Evolutionary conservation across 225 moss, liverwort and hornwort species (phyloP), one percentile per base, ranked within the genome.

Genomic region (Bryum argenteum): DNA sequence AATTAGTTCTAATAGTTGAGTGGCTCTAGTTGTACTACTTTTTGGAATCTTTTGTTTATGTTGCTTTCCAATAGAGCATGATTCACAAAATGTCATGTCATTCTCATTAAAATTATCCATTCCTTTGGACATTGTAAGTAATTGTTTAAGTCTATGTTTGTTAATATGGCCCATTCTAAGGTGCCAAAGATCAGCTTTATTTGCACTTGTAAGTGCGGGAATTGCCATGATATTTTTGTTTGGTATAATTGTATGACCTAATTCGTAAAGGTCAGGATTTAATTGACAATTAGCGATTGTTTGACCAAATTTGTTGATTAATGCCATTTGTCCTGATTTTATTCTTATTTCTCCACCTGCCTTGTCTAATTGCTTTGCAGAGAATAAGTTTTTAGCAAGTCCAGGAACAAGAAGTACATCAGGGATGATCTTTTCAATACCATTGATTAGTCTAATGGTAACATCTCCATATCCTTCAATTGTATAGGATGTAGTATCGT

Each of bases 381-480:
- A 66, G 0, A 66, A 53, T 14, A 66, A 11, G 2, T 67, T 54
- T 20, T 67, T 67, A 13, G 53, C 52, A 67, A 67, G 20, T 10
- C 19, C 0, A 28, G 53, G 66, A 38, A 67, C 1, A 11, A 52
- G 13, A 10, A 54, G 20, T 5, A 67, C 37, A 39, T 54, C 39
- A 39, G 13, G 26, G 52, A 52, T 20, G 6, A 38, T 11, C 53
- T 67, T 67, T 20, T 54, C 53, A 1, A 38, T 54, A 11, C 39
- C 20, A 54, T 67, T 67, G 8, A 20, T 52, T 0, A 67, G 53
- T 67, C 13, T 52, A 1, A 61, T 61, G 1, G 3, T 19, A 1
- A 61, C 41, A 61, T 41, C 18, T 18, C 61, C 42, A 41, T 10
- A 61, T 19, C 61, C 61, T 61, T 61, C 20, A 42, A 61, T 61